Evolutionary conservation across 106 monocot genomes (phyloP), one percentile per base, ranked within the genome.

Genomic region (Triglochin maritima): DNA sequence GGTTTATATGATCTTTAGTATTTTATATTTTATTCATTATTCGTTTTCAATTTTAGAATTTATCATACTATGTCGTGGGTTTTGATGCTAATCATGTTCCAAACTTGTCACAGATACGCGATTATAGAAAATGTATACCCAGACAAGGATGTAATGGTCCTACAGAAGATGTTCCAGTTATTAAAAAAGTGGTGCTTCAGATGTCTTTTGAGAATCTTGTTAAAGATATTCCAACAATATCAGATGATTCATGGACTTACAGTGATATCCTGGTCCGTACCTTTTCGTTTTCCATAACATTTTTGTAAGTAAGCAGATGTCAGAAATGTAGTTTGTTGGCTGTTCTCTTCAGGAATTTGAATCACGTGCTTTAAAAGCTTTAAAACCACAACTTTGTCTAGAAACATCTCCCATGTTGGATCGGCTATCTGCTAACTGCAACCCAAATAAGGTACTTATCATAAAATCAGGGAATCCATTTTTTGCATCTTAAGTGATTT

Each of bases 191-290:
- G 69, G 65, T 76, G 16, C 79, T 96, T 71, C 79, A 79, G 53
- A 90, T 96, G 90, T 81, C 90, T 7, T 74, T 90, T 7, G 95
- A 96, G 76, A 90, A 90, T 85, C 71, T 96, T 78, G 87, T 90
- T 12, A 96, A 87, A 63, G 95, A 96, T 60, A 85, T 96, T 71
- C 77, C 83, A 56, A 70, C 72, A 45, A 80, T 96, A 42, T 81
- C 95, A 64, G 95, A 90, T 82, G 95, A 91, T 64, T 83, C 90
- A 15, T 96, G 95, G 95, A 96, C 90, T 4, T 96, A 96, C 58
- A 74, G 87, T 16, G 88, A 96, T 85, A 56, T 91, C 44, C 64
- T 96, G 87, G 95, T 96, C 12, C 72, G 79, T 52, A 58, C 17
- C 47, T 62, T 13, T 71, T 54, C 68, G 58, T 13, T 61, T 61